Evolutionary conservation across 768 basidiomycete species (phyloP), one percentile per base, ranked within the genome.

Genomic region (Pleurotus giganteus): DNA sequence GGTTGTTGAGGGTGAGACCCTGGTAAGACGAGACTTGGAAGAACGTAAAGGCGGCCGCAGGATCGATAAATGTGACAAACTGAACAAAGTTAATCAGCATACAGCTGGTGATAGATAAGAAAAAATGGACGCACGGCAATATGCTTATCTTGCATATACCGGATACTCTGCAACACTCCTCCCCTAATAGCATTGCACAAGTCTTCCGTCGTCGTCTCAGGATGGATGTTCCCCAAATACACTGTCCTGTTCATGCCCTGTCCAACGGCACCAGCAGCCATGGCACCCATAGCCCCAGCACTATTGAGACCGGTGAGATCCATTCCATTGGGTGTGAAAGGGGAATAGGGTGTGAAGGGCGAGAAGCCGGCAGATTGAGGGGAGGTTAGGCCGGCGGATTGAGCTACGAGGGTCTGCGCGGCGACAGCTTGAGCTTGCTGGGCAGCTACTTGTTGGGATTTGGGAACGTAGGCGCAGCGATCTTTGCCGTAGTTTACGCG

Each of bases 401-500:
- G 89, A 0, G 88, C 88, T 42, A 77, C 76, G 45, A 76, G 70
- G 2, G 75, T 87, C 66, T 91, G 89, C 0, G 89, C 89, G 4
- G 89, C 90, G n/a, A 88, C 90, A 23, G 87, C 89, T 64, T 92
- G 90, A 5, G 90, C 90, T 47, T 89, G 88, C 61, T 90, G 89
- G 2, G 90, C 90, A 8, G 89, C 90, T 0, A 84, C 93, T 73
- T 89, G 94, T 71, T 89, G 95, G 31, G 89, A 94, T 74, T 92
- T 98, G 61, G 97, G 97, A 23, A 98, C 89, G 67, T 97, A 98
- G 9, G 95, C 95, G 60, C 96, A 98, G 53, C 96, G 91, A 68
- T 99, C 97, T 71, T 99, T 99, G 65, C 96, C 96, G 63, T 95
- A 99, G 71, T 94, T 96, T 70, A 99, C 93, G 44, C 95, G 87